Evolutionary conservation across 1,284 basidiomycete genomes (phyloP).

Genomic region (Waitea zeae): DNA sequence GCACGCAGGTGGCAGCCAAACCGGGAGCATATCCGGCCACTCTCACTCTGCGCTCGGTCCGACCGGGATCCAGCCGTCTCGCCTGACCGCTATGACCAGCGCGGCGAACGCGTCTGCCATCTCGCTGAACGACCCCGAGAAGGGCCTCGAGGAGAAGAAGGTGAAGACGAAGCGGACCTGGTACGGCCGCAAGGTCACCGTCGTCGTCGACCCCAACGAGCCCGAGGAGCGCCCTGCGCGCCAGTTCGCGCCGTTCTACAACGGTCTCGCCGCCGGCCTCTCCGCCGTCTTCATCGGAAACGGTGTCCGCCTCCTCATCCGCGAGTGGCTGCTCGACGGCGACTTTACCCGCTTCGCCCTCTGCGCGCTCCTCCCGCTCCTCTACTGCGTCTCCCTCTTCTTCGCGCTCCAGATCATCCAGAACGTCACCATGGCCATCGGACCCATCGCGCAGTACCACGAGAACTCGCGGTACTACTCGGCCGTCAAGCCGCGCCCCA

Average conservation of each 20-base stretch:
- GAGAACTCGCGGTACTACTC: conserved; percentile 30
- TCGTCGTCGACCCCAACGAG: conserved; percentile 13
- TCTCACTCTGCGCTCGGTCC: conserved; percentile 7
- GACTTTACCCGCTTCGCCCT: conserved; percentile 25
- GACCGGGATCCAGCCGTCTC: conserved; percentile 8
- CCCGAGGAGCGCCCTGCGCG: conserved; percentile 18
- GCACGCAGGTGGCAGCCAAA: conserved; percentile 2
- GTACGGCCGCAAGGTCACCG: conserved; percentile 17
- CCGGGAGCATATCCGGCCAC: conserved; percentile 8
- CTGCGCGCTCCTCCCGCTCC: conserved; percentile 19
- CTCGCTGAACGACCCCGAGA: conserved; percentile 17
- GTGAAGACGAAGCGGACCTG: conserved; percentile 14
- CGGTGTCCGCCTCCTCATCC: conserved; percentile 21
- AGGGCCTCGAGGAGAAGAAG: conserved; percentile 13
- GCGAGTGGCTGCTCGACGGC: conserved; percentile 27
- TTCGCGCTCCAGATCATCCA: conserved; percentile 20
- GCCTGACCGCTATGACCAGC: not conserved
- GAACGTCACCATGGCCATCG: conserved; percentile 21
- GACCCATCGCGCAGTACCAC: conserved; percentile 31
- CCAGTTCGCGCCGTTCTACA: conserved; percentile 26
- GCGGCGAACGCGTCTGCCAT: conserved; percentile 7
- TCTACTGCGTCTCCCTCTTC: conserved; percentile 25
- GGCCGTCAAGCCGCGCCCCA: conserved; percentile 20
- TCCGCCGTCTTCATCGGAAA: conserved; percentile 20
- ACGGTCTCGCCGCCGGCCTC: conserved; percentile 24